These are phyloP conservation scores for Trichomonascaceae sp. DNA, from an alignment of 1,139 yeast genomes.

Conservation along the genomic window DNA sequence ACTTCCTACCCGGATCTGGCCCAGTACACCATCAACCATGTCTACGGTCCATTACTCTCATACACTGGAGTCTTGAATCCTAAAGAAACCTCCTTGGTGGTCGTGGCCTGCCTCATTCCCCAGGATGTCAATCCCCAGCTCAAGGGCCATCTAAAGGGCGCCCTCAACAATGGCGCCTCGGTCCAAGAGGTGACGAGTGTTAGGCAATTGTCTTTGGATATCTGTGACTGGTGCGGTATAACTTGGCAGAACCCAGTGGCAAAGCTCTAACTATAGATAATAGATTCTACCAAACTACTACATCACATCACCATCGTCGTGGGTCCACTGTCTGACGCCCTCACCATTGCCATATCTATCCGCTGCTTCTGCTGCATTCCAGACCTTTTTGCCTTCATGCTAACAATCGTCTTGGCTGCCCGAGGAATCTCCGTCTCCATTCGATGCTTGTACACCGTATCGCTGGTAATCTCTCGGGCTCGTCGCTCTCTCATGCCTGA, in stretches of 20 bases:
- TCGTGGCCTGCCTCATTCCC: constrained; percentile 72
- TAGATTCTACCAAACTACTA: not conserved
- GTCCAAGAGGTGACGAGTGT: constrained; percentile 48
- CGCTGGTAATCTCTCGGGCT: constrained; percentile 10
- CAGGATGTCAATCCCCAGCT: constrained; percentile 92
- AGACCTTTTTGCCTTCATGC: constrained; percentile 1
- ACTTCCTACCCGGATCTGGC: constrained; percentile 79
- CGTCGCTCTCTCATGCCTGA: constrained; percentile 10
- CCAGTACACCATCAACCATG: constrained; percentile 57
- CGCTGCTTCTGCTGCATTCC: not conserved
- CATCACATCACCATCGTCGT: not conserved
- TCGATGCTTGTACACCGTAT: constrained; percentile 10
- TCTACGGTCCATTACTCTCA: constrained; percentile 67
- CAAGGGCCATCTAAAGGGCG: constrained; percentile 83
- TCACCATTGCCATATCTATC: not conserved
- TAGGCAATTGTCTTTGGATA: constrained; percentile 48
- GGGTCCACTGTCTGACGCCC: too few species aligned
- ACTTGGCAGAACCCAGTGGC: constrained; percentile 53
- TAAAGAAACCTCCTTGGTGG: constrained; percentile 63
- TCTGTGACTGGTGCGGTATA: constrained; percentile 67
- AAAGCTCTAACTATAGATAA: constrained; percentile 17
- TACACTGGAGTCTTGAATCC: constrained; percentile 50
- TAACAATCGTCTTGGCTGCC: not conserved
- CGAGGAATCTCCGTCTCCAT: constrained; percentile 9
- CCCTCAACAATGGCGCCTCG: constrained; percentile 65